Base-by-base conservation (phyloP, 2,329 filamentous ascomycete species). In the Pestalotiopsis sp. region DNA sequence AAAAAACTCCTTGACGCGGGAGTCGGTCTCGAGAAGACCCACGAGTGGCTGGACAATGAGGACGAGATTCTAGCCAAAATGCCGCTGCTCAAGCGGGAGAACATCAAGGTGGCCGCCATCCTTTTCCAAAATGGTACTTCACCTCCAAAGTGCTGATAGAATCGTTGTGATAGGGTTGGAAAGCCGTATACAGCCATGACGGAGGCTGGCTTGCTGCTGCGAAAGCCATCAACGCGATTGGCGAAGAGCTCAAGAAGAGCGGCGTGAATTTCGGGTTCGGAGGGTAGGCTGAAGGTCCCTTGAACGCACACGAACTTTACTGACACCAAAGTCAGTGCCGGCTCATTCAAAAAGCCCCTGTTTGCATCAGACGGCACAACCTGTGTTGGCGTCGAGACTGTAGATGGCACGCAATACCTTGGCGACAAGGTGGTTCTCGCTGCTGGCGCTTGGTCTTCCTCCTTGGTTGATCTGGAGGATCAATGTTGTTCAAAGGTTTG, bases 181-280 rank as follows among this genome's bases (percentile, higher is more conserved):
- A 83, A 72, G 82, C 78, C 9, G 74, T 84, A 20, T 82, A 75
- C 64, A 81, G 78, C 66, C 64, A 72, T 3, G 81, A 84, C 65
- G 82, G 82, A 26, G 82, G 82, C 59, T 84, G 82, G 82, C 75
- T 84, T 17, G 82, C 82, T 24, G 82, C 82, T 22, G 80, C 78
- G 5, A 82, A 83, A 71, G 82, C 82, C 20, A 83, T 83, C 73
- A 79, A 83, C 65, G 81, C 82, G 1, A 81, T 84, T 20, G 82
- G 82, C 11, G 72, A 78, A 35, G 75, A 77, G 14, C 72, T 82
- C 13, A 75, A 74, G 65, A 70, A 74, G 0, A 72, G 78, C 56
- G 81, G 81, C 0, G 81, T 84, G 9, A 78, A 77, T 2, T 82
- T 83, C 69, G 77, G 77, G 1, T 82, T 82, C 67, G 81, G 80